phyloP scores from a whole-genome alignment of 2,329 filamentous ascomycete species.

The Dendryphion nanum region DNA sequence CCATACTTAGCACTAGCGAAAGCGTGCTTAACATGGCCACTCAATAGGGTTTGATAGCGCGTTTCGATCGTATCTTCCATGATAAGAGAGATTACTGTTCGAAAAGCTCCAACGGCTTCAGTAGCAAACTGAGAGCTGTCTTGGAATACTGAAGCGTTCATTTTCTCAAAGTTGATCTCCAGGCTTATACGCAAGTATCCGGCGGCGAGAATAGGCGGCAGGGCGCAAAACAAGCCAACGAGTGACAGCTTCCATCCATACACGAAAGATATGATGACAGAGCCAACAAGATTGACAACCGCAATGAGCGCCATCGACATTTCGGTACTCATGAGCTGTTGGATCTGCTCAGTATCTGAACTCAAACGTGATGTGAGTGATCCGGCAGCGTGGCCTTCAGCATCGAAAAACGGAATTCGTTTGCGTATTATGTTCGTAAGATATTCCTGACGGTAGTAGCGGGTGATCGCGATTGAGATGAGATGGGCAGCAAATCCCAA shows the following conservation, averaged over 20 bases:
- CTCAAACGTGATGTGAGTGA: slow-evolving; percentile 58
- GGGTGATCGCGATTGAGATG: slow-evolving; percentile 40
- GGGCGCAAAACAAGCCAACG: slow-evolving; percentile 61
- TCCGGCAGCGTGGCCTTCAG: slow-evolving; percentile 59
- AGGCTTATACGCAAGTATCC: slow-evolving; percentile 54
- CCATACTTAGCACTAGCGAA: slow-evolving; percentile 61
- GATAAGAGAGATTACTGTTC: slow-evolving; percentile 69
- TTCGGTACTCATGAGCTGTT: slow-evolving; percentile 63
- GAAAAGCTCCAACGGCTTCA: slow-evolving; percentile 71
- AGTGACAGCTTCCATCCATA: slow-evolving; percentile 77
- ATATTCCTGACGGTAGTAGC: slow-evolving; percentile 59
- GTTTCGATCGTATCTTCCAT: slow-evolving; percentile 65
- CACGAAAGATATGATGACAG: slow-evolving; percentile 64
- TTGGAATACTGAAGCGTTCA: slow-evolving; percentile 67
- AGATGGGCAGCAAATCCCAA: slow-evolving; percentile 39
- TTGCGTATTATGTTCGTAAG: slow-evolving; percentile 61
- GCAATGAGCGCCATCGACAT: slow-evolving; percentile 61
- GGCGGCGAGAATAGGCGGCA: slow-evolving; percentile 51
- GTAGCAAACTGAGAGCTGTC: slow-evolving; percentile 73
- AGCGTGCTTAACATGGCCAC: slow-evolving; percentile 58
- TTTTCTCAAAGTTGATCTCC: slow-evolving; percentile 66
- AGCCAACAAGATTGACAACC: slow-evolving; percentile 64
- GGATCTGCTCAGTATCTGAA: slow-evolving; percentile 58
- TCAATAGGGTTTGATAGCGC: slow-evolving; percentile 61
- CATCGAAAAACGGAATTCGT: slow-evolving; percentile 60